phyloP scores from a whole-genome alignment of 2,329 filamentous ascomycete species.

The Didymella lethalis region DNA sequence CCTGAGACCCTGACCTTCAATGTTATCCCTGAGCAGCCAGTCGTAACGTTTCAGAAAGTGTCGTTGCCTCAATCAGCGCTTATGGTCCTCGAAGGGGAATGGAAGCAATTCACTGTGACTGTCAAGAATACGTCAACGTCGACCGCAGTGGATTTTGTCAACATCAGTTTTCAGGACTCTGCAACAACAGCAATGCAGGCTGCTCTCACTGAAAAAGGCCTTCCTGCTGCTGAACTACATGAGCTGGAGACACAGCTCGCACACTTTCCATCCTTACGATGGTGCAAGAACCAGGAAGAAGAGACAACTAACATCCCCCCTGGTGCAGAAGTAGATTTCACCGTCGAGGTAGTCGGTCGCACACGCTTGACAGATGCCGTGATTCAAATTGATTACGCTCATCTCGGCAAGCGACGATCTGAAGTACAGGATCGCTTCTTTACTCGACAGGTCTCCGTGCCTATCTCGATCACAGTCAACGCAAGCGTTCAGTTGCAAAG shows the following conservation, averaged over 20 bases:
- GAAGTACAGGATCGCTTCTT: conserved; percentile 78
- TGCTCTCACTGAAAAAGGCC: conserved; percentile 77
- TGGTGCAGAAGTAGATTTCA: conserved; percentile 73
- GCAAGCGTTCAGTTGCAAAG: conserved; percentile 83
- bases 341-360: conserved; percentile 85
- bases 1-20: conserved; percentile 66
- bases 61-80: conserved; percentile 83
- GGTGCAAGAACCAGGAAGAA: conserved; percentile 59
- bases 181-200: conserved; percentile 79
- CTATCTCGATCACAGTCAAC: conserved; percentile 88
- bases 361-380: conserved; percentile 80
- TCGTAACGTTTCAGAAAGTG: conserved; percentile 76
- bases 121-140: conserved; percentile 76
- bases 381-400: conserved; percentile 86
- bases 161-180: conserved; percentile 90
- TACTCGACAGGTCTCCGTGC: conserved; percentile 81
- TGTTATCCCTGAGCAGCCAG: conserved; percentile 81
- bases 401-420: conserved; percentile 73
- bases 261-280: conserved; percentile 69
- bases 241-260: conserved; percentile 84
- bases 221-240: conserved; percentile 80
- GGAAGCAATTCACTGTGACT: conserved; percentile 77
- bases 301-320: conserved; percentile 67
- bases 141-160: conserved; percentile 80
- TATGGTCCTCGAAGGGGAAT: conserved; percentile 93